phyloP scores from a whole-genome alignment of 306 rosid genomes.

The Arachis stenosperma region DNA sequence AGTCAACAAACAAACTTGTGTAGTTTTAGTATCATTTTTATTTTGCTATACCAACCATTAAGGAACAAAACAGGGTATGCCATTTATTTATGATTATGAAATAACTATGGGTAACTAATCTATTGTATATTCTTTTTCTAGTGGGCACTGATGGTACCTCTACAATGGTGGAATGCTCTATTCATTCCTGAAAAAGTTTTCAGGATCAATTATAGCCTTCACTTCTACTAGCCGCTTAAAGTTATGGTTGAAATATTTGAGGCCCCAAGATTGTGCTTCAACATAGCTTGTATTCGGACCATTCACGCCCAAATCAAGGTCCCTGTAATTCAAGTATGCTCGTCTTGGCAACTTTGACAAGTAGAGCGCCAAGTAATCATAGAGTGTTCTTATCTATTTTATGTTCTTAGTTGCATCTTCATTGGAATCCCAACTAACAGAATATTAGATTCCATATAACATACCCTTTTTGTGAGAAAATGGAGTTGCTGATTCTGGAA shows the following conservation, averaged over 20 bases:
- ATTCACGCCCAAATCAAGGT: constrained; percentile 47
- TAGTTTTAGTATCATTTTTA: not conserved
- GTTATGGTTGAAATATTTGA: constrained; percentile 39
- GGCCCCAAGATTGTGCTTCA: constrained; percentile 41
- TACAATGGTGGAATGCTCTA: constrained; percentile 55
- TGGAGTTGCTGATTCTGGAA: constrained; percentile 37
- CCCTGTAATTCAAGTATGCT: constrained; percentile 44
- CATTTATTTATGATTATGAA: no score
- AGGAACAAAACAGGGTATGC: no score
- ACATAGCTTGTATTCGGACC: constrained; percentile 15
- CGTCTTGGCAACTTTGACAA: constrained; percentile 42
- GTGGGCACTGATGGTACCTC: not conserved
- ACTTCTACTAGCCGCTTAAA: constrained; percentile 49
- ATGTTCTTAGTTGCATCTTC: constrained; percentile 23
- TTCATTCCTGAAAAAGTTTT: constrained; percentile 52
- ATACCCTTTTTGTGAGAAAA: constrained; percentile 43
- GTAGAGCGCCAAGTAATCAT: constrained; percentile 26
- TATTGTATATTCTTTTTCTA: not conserved
- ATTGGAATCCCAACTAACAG: not conserved
- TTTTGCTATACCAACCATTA: no score
- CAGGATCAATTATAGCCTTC: constrained; percentile 50
- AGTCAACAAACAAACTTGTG: not conserved
- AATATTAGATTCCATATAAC: constrained; percentile 37
- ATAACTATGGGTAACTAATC: no score
- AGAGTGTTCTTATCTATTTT: constrained; percentile 22